These are phyloP conservation scores for Crithidia sp. DNA, from an alignment of 208 protist species.

Conservation along the genomic window DNA sequence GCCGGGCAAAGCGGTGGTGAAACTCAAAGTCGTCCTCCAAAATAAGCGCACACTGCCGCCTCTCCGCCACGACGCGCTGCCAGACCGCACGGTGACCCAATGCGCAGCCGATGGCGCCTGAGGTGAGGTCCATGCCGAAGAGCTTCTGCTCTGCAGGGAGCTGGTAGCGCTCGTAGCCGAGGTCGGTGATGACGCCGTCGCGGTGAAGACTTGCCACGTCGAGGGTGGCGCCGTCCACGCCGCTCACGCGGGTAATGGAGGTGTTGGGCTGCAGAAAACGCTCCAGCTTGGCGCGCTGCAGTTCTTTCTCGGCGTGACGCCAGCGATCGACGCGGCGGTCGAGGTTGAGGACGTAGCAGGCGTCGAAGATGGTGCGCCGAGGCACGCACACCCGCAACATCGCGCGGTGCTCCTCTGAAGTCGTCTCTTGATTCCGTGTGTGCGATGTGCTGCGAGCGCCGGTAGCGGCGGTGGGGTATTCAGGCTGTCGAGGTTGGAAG, in stretches of 20 bases:
- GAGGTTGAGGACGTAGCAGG: slow-evolving; percentile 91
- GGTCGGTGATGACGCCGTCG: slow-evolving; percentile 62
- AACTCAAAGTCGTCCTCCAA: slow-evolving; percentile 93
- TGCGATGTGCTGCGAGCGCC: neutral
- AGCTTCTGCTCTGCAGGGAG: slow-evolving; percentile 84
- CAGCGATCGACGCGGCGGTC: slow-evolving; percentile 83
- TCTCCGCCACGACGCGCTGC: slow-evolving; percentile 60
- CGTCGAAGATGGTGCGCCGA: slow-evolving; percentile 77
- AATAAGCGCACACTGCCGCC: slow-evolving; percentile 61
- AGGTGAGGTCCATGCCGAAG: slow-evolving; percentile 92
- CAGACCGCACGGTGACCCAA: slow-evolving; percentile 84
- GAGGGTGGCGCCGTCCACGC: slow-evolving; percentile 69
- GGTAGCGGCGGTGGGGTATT: too few species aligned
- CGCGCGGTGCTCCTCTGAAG: neutral
- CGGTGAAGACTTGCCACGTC: slow-evolving; percentile 57
- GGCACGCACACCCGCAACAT: slow-evolving; percentile 48
- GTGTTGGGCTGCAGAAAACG: slow-evolving; percentile 56
- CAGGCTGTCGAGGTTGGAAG: too few species aligned
- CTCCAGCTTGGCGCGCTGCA: slow-evolving; percentile 54
- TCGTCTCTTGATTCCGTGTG: neutral
- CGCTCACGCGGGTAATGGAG: slow-evolving; percentile 70
- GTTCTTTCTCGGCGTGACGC: slow-evolving; percentile 72
- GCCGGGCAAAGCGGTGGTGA: slow-evolving; percentile 68
- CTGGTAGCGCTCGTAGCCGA: slow-evolving; percentile 75
- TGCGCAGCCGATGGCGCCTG: slow-evolving; percentile 88